Conservation (phyloP, 371 early-diverging fungal genomes). For the Rhizopus stolonifer region DNA sequence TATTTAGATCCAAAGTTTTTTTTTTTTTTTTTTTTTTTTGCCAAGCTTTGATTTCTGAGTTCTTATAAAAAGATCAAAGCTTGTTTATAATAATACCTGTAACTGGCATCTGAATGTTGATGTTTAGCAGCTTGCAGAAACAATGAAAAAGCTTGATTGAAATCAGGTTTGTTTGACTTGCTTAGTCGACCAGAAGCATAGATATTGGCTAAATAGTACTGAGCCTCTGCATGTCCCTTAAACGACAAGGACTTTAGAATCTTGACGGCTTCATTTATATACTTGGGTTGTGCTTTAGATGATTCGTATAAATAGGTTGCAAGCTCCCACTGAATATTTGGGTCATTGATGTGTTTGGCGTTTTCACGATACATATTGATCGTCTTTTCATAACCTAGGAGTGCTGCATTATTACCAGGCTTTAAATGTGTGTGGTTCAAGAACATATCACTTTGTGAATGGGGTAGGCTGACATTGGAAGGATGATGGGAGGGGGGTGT, state of each 20-base stretch:
- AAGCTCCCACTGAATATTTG: conserved; percentile 75
- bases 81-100: conserved; percentile 29
- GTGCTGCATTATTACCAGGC: conserved; percentile 62
- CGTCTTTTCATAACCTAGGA: conserved; percentile 65
- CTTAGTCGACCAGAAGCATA: conserved; percentile 57
- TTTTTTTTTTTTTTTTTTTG: too few relatives aligned
- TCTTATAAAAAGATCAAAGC: too few relatives aligned
- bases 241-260: conserved; percentile 55
- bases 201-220: conserved; percentile 64
- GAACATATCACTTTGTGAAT: conserved; percentile 31
- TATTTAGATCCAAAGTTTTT: too few relatives aligned
- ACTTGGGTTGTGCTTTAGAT: conserved; percentile 41
- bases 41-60: too few relatives aligned
- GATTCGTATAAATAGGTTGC: conserved; percentile 69
- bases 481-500: background rate
- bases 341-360: conserved; percentile 66
- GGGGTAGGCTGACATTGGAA: conserved; percentile 4
- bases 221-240: conserved; percentile 63
- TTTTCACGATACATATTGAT: conserved; percentile 68
- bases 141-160: conserved; percentile 65
- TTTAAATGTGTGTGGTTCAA: conserved; percentile 64
- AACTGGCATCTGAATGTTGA: conserved; percentile 68
- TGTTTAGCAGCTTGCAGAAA: conserved; percentile 70
- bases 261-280: conserved; percentile 59
- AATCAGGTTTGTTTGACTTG: conserved; percentile 59